phyloP scores from a whole-genome alignment of 139 green algal genomes.

The Ostreobium quekettii region DNA sequence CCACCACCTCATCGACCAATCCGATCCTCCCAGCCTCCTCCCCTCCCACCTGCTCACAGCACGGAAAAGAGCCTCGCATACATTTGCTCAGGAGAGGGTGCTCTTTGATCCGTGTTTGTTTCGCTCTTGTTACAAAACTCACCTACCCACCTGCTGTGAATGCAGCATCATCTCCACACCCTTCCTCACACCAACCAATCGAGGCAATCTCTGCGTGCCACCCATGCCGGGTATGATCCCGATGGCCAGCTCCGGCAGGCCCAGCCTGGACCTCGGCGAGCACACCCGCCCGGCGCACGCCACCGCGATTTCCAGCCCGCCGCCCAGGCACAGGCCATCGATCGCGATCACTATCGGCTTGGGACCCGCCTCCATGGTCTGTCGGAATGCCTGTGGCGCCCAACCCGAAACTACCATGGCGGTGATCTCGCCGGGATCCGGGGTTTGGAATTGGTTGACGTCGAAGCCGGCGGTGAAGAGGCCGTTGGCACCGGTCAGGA shows the following conservation, averaged over 20 bases:
- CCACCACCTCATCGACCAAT: constrained; percentile 81
- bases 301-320: constrained; percentile 90
- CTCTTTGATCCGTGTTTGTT: no score
- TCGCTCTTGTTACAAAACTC: no score
- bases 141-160: constrained; percentile 37
- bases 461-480: constrained; percentile 95
- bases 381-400: constrained; percentile 35
- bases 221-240: constrained; percentile 97
- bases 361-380: constrained; percentile 62
- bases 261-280: constrained; percentile 58
- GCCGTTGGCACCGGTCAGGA: constrained; percentile 69
- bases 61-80: no score
- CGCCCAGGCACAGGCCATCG: constrained; percentile 74
- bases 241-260: constrained; percentile 91
- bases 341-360: constrained; percentile 90
- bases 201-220: constrained; percentile 92
- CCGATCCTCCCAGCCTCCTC: constrained; percentile 60
- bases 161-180: constrained; percentile 92
- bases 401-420: neutral
- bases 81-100: no score
- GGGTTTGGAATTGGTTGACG: constrained; percentile 58
- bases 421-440: neutral
- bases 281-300: constrained; percentile 71
- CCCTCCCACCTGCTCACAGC: constrained; percentile 24
- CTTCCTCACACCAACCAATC: constrained; percentile 88